Evolutionary conservation across 1,284 basidiomycete species (phyloP), one percentile per base, ranked within the genome.

Genomic region (Ceratorhiza oryzae-sativae): DNA sequence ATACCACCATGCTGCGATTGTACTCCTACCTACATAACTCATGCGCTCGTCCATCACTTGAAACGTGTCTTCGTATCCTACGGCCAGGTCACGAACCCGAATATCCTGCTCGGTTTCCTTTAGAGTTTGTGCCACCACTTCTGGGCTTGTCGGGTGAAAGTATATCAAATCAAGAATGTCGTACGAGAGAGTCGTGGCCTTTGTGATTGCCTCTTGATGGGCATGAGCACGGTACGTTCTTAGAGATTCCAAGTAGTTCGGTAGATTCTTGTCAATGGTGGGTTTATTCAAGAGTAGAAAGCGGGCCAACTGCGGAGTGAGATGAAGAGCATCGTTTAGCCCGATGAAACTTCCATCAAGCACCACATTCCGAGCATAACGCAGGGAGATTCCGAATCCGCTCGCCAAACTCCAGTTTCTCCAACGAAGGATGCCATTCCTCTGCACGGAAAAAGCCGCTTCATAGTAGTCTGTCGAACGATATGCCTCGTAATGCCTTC

Each of bases 1-100:
- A 78, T 90, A 93, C 92, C 92, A 94, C 89, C 91, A 93, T 0
- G 86, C 85, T n/a, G 86, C 81, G 0, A 87, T 80, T 74, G 85
- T 82, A 0, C 85, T 85, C 0, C 77, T 77, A 1, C 86, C 82
- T 48, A 91, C 87, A n/a, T 82, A 82, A 8, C 80, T 76, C 72
- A 89, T 81, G 27, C 91, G 84, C 65, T 87, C 84, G 77, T 89
- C 87, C 10, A 88, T 84, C n/a, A 83, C 81, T 67, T 79, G 80
- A 51, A 92, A 84, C 0, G 85, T 81, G 30, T 79, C 81, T 72
- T 85, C 82, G 76, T 84, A 87, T 10, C 81, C 80, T 20, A 82
- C 75, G 76, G 89, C 82, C 53, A 92, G 79, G 65, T 84, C 78
- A 32, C 84, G 83, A n/a, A 92, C 86, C 18, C 86, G 82, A 15